Evolutionary conservation across 768 basidiomycete species (phyloP), one percentile per base, ranked within the genome.

Genomic region (Lactarius hatsudake): DNA sequence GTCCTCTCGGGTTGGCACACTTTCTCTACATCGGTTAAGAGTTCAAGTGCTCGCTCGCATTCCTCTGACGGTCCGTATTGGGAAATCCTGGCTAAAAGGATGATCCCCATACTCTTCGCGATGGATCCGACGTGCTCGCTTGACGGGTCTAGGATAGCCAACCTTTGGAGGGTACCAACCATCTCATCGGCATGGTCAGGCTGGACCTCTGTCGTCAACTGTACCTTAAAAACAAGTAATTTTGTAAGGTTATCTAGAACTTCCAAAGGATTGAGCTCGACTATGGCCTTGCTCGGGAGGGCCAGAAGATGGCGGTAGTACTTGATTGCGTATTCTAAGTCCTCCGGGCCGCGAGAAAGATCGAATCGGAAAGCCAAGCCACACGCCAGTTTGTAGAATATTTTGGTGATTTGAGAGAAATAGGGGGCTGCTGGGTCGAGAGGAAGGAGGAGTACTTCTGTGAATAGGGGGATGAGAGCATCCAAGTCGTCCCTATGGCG

Each of bases 361-460:
- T 26, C 9, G 42, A 61, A 65, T 12, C 59, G 58, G 51, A 34
- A 55, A 32, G 48, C 48, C 38, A 65, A 23, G 30, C 13, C 43
- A 42, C 36, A 45, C 1, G 64, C 51, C 5, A 65, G 36, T 36
- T 45, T 65, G 53, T 65, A 61, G 28, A 61, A 32, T 26, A 53
- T 23, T 51, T 56, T 54, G 38, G 53, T 28, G 38, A 30, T 8
- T 26, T 54, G 38, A 30, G 60, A 28, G 32, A 32, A 60, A 32
- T 32, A 40, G 40, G 53, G 20, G 4, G 32, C 36, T 18, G 0
- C 32, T 3, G 59, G 59, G 53, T 32, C 17, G 40, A 60, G 64
- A 2, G 64, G 59, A 23, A 60, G 51, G 30, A 65, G 59, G 58
- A 65, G 64, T 10, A 38, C 64, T 45, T 65, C 64, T 7, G 59